These are phyloP conservation scores for Chrysanthemum lavandulifolium DNA, from an alignment of 129 eudicot species.

Conservation along the genomic window DNA sequence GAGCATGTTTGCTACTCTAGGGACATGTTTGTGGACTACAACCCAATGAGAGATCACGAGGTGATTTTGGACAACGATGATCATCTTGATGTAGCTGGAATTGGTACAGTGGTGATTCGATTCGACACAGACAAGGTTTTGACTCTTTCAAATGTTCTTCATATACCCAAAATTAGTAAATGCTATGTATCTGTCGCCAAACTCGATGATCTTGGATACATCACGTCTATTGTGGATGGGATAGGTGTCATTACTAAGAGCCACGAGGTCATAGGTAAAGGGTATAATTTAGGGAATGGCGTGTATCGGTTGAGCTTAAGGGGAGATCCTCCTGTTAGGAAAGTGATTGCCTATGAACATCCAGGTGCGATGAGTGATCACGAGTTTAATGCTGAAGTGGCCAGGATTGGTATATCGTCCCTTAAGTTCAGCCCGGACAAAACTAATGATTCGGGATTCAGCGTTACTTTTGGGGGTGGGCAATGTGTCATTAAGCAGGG, in stretches of 20 bases:
- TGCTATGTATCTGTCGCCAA: neutral
- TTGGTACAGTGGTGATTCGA: neutral
- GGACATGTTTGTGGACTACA: neutral
- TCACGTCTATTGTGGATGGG: neutral
- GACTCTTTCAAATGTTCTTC: neutral
- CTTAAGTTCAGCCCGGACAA: no score
- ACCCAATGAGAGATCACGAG: neutral
- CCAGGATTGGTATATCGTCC: no score
- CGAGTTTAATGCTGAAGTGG: neutral
- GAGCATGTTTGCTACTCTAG: neutral
- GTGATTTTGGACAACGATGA: neutral
- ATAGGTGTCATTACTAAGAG: neutral
- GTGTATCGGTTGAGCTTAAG: no score
- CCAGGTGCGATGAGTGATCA: no score
- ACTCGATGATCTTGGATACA: neutral
- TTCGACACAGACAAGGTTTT: neutral
- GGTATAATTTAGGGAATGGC: neutral
- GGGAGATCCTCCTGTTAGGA: no score
- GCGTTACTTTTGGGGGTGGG: no score
- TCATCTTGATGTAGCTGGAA: neutral
- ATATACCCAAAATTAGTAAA: neutral
- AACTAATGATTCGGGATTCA: no score
- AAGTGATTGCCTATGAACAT: neutral
- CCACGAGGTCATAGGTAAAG: neutral
- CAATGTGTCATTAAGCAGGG: no score